phyloP scores from a whole-genome alignment of 257 asterid species.

The Salvia miltiorrhiza region DNA sequence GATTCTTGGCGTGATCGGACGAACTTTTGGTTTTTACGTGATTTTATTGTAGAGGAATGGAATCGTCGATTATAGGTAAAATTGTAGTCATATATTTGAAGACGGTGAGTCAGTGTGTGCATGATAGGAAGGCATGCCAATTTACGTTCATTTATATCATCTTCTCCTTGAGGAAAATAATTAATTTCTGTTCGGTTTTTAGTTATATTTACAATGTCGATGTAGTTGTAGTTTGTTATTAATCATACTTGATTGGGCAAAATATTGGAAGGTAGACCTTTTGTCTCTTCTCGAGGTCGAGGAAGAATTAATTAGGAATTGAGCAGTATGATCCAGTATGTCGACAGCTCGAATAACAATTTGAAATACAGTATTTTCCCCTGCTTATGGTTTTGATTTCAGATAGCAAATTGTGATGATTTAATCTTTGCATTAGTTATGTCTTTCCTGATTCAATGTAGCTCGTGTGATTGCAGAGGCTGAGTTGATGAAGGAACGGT shows the following conservation, averaged over 20 bases:
- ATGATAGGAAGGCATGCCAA: neutral
- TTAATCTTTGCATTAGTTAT: neutral
- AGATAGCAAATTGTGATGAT: neutral
- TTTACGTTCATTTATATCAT: neutral
- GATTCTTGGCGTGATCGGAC: neutral
- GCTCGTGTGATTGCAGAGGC: slow-evolving; percentile 59
- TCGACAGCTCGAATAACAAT: too few species aligned
- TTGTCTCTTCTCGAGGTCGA: neutral
- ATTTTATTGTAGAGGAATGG: neutral
- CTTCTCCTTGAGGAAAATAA: neutral
- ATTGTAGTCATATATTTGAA: neutral
- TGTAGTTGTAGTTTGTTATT: neutral
- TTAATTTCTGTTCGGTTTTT: neutral
- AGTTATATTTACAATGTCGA: neutral
- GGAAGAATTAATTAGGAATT: neutral
- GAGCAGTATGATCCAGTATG: slow-evolving; percentile 7
- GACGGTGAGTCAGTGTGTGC: neutral
- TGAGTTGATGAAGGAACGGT: slow-evolving; percentile 77
- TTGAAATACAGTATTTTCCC: too few species aligned
- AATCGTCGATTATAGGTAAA: neutral
- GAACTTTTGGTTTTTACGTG: neutral
- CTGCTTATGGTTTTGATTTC: neutral
- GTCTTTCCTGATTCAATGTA: slow-evolving; percentile 1
- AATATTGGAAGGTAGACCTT: neutral
- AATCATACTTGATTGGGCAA: neutral